A percentile compares a stretch with the other conserved stretches of the same genome.
Evolutionary conservation across 1,139 yeast genomes (phyloP).

Genomic region (Yamadazyma trypodendri): DNA sequence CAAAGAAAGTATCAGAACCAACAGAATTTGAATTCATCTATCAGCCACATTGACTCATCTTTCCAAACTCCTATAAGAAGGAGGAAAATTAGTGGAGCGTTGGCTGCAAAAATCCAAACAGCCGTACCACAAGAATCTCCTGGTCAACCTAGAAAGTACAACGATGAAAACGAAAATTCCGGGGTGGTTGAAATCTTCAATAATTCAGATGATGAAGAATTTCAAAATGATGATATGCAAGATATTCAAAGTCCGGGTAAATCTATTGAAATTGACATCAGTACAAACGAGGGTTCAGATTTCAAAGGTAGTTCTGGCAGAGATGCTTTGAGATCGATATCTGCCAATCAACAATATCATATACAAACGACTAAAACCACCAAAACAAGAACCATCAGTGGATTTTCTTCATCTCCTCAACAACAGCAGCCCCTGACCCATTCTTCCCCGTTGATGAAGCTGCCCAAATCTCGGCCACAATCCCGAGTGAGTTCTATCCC

Average conservation of each 20-base stretch:
- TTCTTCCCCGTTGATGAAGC: conserved; percentile 25
- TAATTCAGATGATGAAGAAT: conserved; percentile 40
- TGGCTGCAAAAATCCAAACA: conserved; percentile 64
- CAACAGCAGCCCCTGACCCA: conserved; percentile 7
- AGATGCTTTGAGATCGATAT: conserved; percentile 36
- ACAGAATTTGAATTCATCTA: conserved; percentile 29
- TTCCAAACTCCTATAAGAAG: conserved; percentile 75
- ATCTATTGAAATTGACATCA: conserved; percentile 19
- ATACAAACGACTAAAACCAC: conserved; percentile 48
- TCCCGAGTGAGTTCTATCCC: conserved; percentile 28
- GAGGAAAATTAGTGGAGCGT: conserved; percentile 66
- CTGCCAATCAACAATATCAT: conserved; percentile 38
- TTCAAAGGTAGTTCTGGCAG: conserved; percentile 20
- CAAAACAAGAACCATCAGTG: conserved; percentile 48
- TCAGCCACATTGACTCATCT: conserved; percentile 39
- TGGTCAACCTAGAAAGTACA: conserved; percentile 89
- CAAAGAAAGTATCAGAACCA: conserved; percentile 39
- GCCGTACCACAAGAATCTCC: conserved; percentile 93
- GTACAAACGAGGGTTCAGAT: conserved; percentile 16
- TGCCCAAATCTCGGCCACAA: conserved; percentile 34
- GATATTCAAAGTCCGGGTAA: conserved; percentile 24
- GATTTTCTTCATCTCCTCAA: conserved; percentile 46
- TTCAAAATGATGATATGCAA: conserved; percentile 21
- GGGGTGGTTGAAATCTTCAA: conserved; percentile 25
- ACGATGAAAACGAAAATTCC: conserved; percentile 30